Conservation (phyloP, 2,329 filamentous ascomycete genomes). For the Cladosporium sp. region DNA sequence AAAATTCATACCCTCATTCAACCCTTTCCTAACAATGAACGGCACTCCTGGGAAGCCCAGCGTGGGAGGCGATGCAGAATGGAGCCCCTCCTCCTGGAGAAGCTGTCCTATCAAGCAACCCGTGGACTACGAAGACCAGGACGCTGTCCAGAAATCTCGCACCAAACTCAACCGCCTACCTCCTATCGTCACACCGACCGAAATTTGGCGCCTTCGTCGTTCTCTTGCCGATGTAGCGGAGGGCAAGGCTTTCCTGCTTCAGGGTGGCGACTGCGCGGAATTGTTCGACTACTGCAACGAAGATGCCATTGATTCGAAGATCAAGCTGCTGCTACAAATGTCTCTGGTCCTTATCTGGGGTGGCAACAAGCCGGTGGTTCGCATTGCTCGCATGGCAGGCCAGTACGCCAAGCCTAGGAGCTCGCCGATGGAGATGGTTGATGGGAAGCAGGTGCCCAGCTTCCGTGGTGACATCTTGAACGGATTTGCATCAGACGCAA, state of each 20-base stretch:
- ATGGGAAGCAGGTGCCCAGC: slow-evolving; percentile 77
- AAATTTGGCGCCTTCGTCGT: slow-evolving; percentile 75
- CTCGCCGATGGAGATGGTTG: slow-evolving; percentile 75
- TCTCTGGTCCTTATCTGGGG: slow-evolving; percentile 93
- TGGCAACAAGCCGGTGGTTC: slow-evolving; percentile 73
- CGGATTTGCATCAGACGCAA: slow-evolving; percentile 71
- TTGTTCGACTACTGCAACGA: slow-evolving; percentile 95
- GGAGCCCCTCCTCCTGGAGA: slow-evolving; percentile 67
- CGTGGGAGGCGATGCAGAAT: slow-evolving; percentile 27
- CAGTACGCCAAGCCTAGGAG: slow-evolving; percentile 97
- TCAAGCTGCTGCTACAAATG: slow-evolving; percentile 96
- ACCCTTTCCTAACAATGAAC: slow-evolving; percentile 9
- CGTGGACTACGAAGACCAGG: slow-evolving; percentile 63
- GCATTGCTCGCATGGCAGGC: slow-evolving; percentile 93
- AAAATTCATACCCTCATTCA: neutral
- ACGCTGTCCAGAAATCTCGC: slow-evolving; percentile 56
- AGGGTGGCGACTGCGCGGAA: slow-evolving; percentile 96
- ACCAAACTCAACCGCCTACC: slow-evolving; percentile 65
- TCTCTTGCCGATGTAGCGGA: slow-evolving; percentile 80
- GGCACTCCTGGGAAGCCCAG: neutral
- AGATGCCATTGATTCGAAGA: slow-evolving; percentile 87
- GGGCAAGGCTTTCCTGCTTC: slow-evolving; percentile 88
- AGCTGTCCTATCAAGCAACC: slow-evolving; percentile 75
- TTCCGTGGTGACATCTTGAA: slow-evolving; percentile 97
- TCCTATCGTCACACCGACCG: slow-evolving; percentile 72